Percentiles rank a stretch among this genome's conserved stretches.
Evolutionary conservation across 257 asterid species (phyloP).

Genomic region (Nicotiana otophora): DNA sequence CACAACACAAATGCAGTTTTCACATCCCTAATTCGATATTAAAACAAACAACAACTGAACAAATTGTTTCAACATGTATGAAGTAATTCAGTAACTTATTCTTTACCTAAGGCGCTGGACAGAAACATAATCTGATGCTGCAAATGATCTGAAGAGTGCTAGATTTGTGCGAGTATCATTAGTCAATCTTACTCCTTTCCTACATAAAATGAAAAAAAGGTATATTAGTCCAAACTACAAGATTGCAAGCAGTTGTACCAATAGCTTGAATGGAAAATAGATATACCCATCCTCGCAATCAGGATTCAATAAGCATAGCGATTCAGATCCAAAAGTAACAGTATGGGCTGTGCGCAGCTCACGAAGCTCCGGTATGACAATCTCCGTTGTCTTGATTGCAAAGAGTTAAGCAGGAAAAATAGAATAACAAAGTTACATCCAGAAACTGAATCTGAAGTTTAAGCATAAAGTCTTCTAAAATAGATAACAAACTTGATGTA

Average conservation of each 20-base stretch:
- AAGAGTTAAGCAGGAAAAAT: not conserved
- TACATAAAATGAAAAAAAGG: slow-evolving; percentile 24
- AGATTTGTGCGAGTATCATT: slow-evolving; percentile 76
- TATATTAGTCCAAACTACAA: not conserved
- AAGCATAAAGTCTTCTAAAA: not conserved
- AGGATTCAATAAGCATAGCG: slow-evolving; percentile 63
- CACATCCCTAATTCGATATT: not conserved
- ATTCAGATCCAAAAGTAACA: slow-evolving; percentile 86
- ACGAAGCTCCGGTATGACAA: slow-evolving; percentile 78
- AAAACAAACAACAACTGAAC: not conserved
- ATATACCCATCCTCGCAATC: slow-evolving; percentile 80
- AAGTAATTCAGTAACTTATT: not conserved
- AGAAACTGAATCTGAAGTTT: not conserved
- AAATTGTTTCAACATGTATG: not conserved
- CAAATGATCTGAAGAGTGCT: slow-evolving; percentile 78
- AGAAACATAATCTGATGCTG: slow-evolving; percentile 82
- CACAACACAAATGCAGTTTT: not conserved
- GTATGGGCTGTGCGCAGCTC: slow-evolving; percentile 86
- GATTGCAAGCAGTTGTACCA: not conserved
- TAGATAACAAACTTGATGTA: slow-evolving; percentile 1
- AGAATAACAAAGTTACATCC: not conserved
- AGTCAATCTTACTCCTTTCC: slow-evolving; percentile 55
- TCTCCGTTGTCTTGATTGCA: slow-evolving; percentile 64
- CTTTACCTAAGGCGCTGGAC: slow-evolving; percentile 90
- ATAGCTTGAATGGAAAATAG: slow-evolving; percentile 5